Evolutionary conservation across 2,329 filamentous ascomycete species (phyloP).

Genomic region (Fusarium cicatricum): DNA sequence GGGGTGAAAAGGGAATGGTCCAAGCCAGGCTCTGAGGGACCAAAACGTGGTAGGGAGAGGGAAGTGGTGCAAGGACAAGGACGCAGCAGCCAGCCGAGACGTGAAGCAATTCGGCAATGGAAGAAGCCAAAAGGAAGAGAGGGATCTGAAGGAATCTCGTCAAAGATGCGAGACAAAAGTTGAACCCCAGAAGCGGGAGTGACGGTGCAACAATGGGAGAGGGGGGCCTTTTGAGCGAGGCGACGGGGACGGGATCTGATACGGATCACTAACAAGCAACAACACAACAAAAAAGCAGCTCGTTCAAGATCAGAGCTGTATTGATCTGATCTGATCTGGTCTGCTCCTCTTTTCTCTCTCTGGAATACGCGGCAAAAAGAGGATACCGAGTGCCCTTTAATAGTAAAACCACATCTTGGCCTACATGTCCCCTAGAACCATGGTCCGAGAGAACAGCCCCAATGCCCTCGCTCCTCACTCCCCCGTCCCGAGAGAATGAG

Average conservation of each 20-base stretch:
- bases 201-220: conserved; percentile 33
- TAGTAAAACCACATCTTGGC: conserved; percentile 12
- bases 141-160: conserved; percentile 23
- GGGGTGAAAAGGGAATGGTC: conserved; percentile 12
- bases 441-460: background rate
- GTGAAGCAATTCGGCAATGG: conserved; percentile 5
- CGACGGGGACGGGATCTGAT: conserved; percentile 17
- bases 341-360: background rate
- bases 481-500: conserved; percentile 17
- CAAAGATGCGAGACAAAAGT: conserved; percentile 34
- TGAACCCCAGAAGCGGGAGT: conserved; percentile 34
- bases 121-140: conserved; percentile 5
- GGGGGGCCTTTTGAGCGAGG: conserved; percentile 26
- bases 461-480: conserved; percentile 19
- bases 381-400: conserved; percentile 28
- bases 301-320: background rate
- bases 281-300: conserved; percentile 3
- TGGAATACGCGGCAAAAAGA: background rate
- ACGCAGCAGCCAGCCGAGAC: conserved; percentile 36
- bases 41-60: conserved; percentile 35
- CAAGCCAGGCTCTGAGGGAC: conserved; percentile 1
- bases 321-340: background rate
- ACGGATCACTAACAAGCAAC: background rate
- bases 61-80: conserved; percentile 31
- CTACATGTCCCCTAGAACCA: background rate